Base-by-base conservation (phyloP, 2,329 filamentous ascomycete genomes). In the Colletotrichum lentis region DNA sequence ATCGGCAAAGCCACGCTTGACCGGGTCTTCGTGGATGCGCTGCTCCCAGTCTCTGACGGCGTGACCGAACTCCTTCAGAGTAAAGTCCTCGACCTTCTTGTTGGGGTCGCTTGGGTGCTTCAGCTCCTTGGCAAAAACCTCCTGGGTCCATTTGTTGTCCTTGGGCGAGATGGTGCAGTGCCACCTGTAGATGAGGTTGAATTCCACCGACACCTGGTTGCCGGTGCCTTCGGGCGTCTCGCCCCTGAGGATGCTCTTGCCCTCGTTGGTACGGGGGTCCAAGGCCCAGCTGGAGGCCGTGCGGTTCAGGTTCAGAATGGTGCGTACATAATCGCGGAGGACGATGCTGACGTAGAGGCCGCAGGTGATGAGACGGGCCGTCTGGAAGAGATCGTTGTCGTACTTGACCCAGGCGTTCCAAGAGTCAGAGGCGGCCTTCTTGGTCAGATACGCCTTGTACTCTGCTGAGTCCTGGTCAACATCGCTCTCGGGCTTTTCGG, bases 261-360 rank as follows among this genome's bases (percentile, higher is more conserved):
- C 71, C 10, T 72, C 67, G 7, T 72, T 69, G 75, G 78, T 66
- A 73, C 76, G 64, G 89, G 79, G 22, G 84, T 87, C 86, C 86
- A 90, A 47, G 16, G 59, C 67, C 69, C 69, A 71, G 50, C 62
- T 70, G 1, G 69, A 70, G 4, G 63, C 20, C 3, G 73, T 76
- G 1, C 86, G 80, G 73, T 90, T 89, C 67, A 90, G 76, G 16
- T 78, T 78, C 54, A 80, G 73, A 0, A 80, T 76, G 1, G 76
- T 76, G 2, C 79, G 74, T 7, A 81, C 72, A 49, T 82, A 82
- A 66, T 82, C 80, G 61, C 76, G 73, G 1, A 81, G 71, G 6
- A 78, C 73, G 20, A 80, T 82, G 74, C 86, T 87, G 69, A 86
- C 82, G 71, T 86, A 88, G 31, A 88, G 79, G 54, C 85, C 85